phyloP scores from a whole-genome alignment of 805 yeast genomes.

The Myxozyma nipponensis region DNA sequence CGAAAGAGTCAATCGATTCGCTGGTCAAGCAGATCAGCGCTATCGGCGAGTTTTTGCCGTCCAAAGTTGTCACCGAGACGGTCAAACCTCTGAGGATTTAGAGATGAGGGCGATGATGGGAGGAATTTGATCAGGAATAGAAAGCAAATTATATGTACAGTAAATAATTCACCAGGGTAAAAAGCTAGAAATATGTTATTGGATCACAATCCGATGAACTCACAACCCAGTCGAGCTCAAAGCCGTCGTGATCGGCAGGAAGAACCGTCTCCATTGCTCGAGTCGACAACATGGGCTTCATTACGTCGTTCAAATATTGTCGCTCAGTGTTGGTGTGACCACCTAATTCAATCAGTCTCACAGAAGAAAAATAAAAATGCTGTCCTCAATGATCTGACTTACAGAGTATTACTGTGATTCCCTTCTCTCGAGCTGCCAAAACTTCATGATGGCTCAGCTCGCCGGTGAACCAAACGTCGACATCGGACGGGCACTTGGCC shows the following conservation, averaged over 20 bases:
- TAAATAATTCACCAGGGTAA: background rate
- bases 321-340: slow-evolving; percentile 94
- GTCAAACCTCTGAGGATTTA: background rate
- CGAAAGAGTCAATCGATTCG: slow-evolving; percentile 15
- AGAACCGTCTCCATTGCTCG: slow-evolving; percentile 38
- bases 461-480: slow-evolving; percentile 82
- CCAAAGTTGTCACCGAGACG: slow-evolving; percentile 10
- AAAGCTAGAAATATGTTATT: slow-evolving; percentile 26
- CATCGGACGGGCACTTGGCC: slow-evolving; percentile 42
- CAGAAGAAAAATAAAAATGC: background rate
- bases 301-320: slow-evolving; percentile 56
- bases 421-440: slow-evolving; percentile 63
- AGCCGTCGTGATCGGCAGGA: slow-evolving; percentile 20
- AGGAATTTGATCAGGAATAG: no score
- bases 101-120: background rate
- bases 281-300: slow-evolving; percentile 48
- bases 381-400: background rate
- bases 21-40: slow-evolving; percentile 9
- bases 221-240: slow-evolving; percentile 33
- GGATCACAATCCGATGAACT: slow-evolving; percentile 68
- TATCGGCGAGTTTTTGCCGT: slow-evolving; percentile 17
- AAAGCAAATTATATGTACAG: background rate
- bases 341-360: slow-evolving; percentile 6
- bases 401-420: slow-evolving; percentile 67
- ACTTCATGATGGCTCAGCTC: slow-evolving; percentile 94